Evolutionary conservation across 1,284 basidiomycete genomes (phyloP), one percentile per base, ranked within the genome.

Genomic region (Pseudozyma sp.): DNA sequence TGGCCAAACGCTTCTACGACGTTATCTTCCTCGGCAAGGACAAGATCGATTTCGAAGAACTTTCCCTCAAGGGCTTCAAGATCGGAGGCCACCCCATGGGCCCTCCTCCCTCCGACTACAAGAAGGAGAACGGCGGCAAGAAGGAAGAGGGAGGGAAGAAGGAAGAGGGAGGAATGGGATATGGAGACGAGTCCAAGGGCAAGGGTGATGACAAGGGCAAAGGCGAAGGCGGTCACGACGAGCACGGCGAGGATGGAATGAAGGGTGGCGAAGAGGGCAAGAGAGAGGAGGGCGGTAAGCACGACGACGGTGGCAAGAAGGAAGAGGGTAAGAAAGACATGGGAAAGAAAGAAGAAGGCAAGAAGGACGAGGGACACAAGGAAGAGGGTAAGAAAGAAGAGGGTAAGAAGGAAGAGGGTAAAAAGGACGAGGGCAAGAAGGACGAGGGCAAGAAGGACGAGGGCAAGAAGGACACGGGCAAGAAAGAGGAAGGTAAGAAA

Each of bases 1-100:
- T 49, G 19, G 44, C 35, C 57, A 36, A 51, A 47, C 59, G 66
- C 16, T 55, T 47, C 43, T 59, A 55, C 48, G 66, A 62, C 40
- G 51, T 63, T 31, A 43, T 69, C 19, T 13, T 69, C 42, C 3
- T 63, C 21, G 59, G 45, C 38, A 52, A 48, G 31, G 66, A 43
- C 43, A 59, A 62, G 21, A 56, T 21, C 18, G 55, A 51, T 14
- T 38, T 25, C 13, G 14, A 35, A 7, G 31, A 40, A 12, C 40
- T 55, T 35, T 52, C 43, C n/a, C 43, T 69, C 43, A 54, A 69
- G 9, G 56, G 36, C 21, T 14, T 58, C 45, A 48, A 53, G 16
- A 49, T 68, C 65, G 54, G 58, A 16, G 34, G 36, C n/a, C 35
- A 36, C 42, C 19, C 48, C 19, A 45, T 55, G 45, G 59, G 59